Evolutionary conservation across 306 rosid species (phyloP), one percentile per base, ranked within the genome.

Genomic region (Sicyos edulis): DNA sequence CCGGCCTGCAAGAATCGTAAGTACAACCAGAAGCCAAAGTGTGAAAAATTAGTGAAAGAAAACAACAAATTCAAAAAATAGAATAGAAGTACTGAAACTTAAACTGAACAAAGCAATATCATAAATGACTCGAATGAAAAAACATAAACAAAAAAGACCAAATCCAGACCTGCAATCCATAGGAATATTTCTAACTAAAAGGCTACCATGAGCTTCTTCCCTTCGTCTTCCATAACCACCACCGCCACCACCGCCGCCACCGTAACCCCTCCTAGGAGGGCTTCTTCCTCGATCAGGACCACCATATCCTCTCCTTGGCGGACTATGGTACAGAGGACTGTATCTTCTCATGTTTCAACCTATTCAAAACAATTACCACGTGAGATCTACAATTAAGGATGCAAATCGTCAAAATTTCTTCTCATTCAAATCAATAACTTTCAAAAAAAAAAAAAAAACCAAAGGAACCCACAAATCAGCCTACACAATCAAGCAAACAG

Each of bases 271-370:
- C 50, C 85, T 66, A 0, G 87, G 83, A 5, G 85, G 87, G 70
- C 87, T 84, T 71, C 85, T 78, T 52, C 83, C 85, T 34, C 98
- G 85, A 9, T 42, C 47, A 8, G 47, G 47, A 16, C 93, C 93
- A 3, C 98, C 98, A 75, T 92, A 88, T 70, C 86, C 90, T 79
- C 97, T 83, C 80, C 96, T 87, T 0, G 96, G 95, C 76, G 99
- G 97, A 84, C 99, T 95, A 64, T 91, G 86, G 80, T 89, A 89
- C 60, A 81, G 87, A n/a, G 99, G 99, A 75, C 99, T 91, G 85
- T 85, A 82, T 83, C 99, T 86, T 82, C 97, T 81, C 99, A 95
- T 83, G 53, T 52, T 45, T 40, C 74, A 22, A 12, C 78, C 74
- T 75, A 29, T 11, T 20, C 63, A 15, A 16, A 51, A 24, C 59